A percentile compares a stretch with the other conserved stretches of the same genome.
These are phyloP conservation scores for Myriosclerotinia curreyana DNA, from an alignment of 2,329 filamentous ascomycete genomes.

Conservation along the genomic window DNA sequence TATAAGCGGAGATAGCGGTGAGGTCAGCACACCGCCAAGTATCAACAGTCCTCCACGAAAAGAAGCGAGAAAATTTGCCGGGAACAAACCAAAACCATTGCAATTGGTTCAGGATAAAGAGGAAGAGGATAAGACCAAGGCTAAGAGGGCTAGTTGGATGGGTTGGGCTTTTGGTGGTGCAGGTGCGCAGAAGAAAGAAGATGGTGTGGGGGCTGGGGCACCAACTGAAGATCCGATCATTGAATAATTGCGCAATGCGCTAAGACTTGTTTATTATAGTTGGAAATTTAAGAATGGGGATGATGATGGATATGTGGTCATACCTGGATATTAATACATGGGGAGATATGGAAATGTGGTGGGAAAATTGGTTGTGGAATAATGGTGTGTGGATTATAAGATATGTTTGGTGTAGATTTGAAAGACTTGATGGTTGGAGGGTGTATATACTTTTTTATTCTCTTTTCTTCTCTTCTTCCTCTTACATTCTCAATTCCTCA, in stretches of 20 bases:
- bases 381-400: not conserved
- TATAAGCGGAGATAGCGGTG: constrained; percentile 59
- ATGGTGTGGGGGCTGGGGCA: not conserved
- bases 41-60: constrained; percentile 54
- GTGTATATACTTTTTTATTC: constrained; percentile 7
- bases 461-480: not conserved
- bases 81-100: constrained; percentile 78
- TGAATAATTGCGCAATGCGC: constrained; percentile 15
- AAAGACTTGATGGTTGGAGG: not conserved
- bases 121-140: constrained; percentile 46
- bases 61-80: constrained; percentile 58
- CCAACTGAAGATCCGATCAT: constrained; percentile 19
- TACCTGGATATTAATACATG: constrained; percentile 7
- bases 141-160: constrained; percentile 64
- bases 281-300: constrained; percentile 4
- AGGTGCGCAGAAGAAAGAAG: constrained; percentile 17
- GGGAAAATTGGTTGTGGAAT: not conserved
- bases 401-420: not conserved
- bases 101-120: constrained; percentile 76
- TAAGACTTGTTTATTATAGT: not conserved
- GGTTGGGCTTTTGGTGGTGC: constrained; percentile 49
- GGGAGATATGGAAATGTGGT: not conserved
- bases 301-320: constrained; percentile 6
- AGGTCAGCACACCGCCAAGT: constrained; percentile 52
- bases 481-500: not conserved